Evolutionary conservation across 148 eudicot genomes (phyloP), one percentile per base, ranked within the genome.

Genomic region (Agrostemma githago): DNA sequence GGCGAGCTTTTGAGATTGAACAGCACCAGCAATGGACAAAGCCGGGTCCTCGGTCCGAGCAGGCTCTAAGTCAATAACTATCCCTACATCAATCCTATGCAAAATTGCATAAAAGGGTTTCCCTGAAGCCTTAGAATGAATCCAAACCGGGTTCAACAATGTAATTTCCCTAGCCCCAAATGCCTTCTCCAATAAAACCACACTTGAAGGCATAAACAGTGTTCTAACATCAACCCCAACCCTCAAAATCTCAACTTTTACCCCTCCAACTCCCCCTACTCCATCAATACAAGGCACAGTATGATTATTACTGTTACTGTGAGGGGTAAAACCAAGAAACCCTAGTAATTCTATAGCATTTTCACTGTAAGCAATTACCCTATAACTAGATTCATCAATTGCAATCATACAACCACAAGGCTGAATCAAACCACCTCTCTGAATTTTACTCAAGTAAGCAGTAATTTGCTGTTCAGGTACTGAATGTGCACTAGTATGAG

Each of bases 1-100:
- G 0, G 97, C 97, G 2, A 90, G 90, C 82, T 90, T 95, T 87
- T 95, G 99, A 3, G 99, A 95, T 81, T 95, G 99, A 3, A 92
- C 97, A 1, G 96, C 99, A 54, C 99, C 97, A 2, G 92, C 97
- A 79, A 95, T 87, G 0, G 92, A 90, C 51, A 92, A 40, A 8
- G 97, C 92, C 3, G 97, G 99, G 61, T 90, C 97, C 84, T 88
- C 92, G 2, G 91, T 86, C 78, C 88, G 82, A 1, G 96, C 94
- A 15, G 97, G 97, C 81, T 95, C 99, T 42, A 95, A 82, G 80
- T 95, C 99, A 77, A 95, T 92, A 9, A 92, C 94, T 16, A 92
- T 81, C 48, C 96, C 99, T 11, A 95, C 97, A 88, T 95, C 99
- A 77, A 95, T 82, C 83, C 94, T 83, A 75, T 95, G 99, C 80